Conservation (phyloP, 768 basidiomycete species). For the Glaciozyma antarctica region DNA sequence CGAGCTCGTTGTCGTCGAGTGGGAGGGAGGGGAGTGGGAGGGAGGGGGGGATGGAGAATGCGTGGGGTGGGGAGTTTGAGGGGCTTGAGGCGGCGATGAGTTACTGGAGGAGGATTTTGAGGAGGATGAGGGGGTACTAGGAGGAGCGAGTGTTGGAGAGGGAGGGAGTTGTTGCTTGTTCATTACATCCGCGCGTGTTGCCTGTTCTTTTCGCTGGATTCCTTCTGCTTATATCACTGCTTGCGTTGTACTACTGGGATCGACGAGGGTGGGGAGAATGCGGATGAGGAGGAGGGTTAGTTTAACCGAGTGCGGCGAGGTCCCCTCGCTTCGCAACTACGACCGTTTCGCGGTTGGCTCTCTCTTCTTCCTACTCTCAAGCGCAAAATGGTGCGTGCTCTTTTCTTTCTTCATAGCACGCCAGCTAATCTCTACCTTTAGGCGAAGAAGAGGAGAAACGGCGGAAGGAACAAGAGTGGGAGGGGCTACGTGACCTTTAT, state of each 20-base stretch:
- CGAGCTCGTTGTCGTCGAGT: neutral
- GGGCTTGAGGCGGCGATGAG: conserved; percentile 10
- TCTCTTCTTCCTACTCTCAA: too few species aligned
- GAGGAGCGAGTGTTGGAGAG: conserved; percentile 48
- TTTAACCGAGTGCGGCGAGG: too few species aligned
- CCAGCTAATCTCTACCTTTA: neutral
- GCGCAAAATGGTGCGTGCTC: too few species aligned
- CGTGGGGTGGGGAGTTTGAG: conserved; percentile 8
- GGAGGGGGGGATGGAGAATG: conserved; percentile 8
- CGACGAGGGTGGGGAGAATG: too few species aligned
- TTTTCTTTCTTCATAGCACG: too few species aligned
- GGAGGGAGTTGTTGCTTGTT: neutral
- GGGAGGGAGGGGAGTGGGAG: neutral
- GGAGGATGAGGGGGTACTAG: conserved; percentile 36
- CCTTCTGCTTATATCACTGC: too few species aligned
- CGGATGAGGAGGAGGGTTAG: too few species aligned
- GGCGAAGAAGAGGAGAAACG: conserved; percentile 78
- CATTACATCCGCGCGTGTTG: too few species aligned
- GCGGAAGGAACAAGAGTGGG: conserved; percentile 96
- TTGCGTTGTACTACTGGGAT: too few species aligned
- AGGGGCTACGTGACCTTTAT: conserved; percentile 88
- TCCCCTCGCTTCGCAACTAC: too few species aligned
- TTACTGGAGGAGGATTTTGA: conserved; percentile 9
- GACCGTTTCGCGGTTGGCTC: too few species aligned
- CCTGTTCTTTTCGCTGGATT: too few species aligned